Evolutionary conservation across 208 protist species (phyloP), one percentile per base, ranked within the genome.

Genomic region (Baffinella frigidus): DNA sequence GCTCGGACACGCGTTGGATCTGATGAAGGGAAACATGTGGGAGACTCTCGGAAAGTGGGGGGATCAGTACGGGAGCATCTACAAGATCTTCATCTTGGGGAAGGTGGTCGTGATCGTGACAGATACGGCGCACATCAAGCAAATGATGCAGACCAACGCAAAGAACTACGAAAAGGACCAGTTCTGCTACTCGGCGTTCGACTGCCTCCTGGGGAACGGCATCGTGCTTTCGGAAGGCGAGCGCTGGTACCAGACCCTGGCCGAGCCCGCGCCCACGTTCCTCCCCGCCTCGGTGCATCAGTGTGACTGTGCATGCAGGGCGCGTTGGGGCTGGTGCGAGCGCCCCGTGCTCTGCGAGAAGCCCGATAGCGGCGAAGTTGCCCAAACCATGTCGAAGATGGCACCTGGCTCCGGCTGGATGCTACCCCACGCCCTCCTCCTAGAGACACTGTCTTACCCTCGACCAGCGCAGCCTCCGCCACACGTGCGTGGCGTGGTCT

Each of bases 91-190:
- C 38, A 43, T 41, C 14, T 43, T 87, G 24, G 77, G 77, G n/a
- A 33, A 10, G 20, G 77, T 87, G 33, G 45, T 39, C 77, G 61
- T 87, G 20, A 10, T 87, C 48, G 27, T 71, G 27, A 41, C 14
- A 24, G 36, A 87, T 43, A 0, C 77, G 0, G 0, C 27, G 35
- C 20, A 68, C 27, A 3, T 5, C 11, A 56, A 67, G 35, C 77
- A 41, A 17, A 43, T 87, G 41, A 17, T 87, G 2, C 1, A 3
- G 27, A 87, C 77, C 77, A 87, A 87, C 48, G 39, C 39, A 1
- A 45, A 87, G 44, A 87, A 61, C 77, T 87, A 87, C 44, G 14
- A 43, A 20, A 87, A 87, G 50, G 77, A 87, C 77, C 77, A 10
- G n/a, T 38, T 14, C 48, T 33, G 39, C 77, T 87, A 87, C 44